Conservation (phyloP, 2,329 filamentous ascomycete genomes). For the Coniochaeta sp. region DNA sequence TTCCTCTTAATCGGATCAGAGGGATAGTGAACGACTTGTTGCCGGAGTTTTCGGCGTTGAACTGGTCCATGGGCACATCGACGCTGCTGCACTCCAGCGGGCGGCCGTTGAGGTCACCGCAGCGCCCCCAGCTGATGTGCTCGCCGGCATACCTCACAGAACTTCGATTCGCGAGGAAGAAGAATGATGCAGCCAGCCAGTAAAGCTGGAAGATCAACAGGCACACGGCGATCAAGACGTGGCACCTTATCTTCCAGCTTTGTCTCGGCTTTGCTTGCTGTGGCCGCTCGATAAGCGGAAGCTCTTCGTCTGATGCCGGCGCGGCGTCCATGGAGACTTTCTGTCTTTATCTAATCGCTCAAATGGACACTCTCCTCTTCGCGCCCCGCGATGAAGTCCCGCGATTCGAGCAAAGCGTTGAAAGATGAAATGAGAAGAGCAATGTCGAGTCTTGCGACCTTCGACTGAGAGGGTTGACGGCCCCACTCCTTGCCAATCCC, state of each 20-base stretch:
- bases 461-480: too few species aligned
- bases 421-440: too few species aligned
- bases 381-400: too few species aligned
- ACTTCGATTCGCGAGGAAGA: not conserved
- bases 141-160: constrained; percentile 23
- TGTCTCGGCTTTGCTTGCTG: not conserved
- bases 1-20: constrained; percentile 34
- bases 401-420: too few species aligned
- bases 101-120: constrained; percentile 27
- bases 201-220: not conserved
- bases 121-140: constrained; percentile 28
- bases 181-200: not conserved
- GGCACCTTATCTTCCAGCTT: not conserved
- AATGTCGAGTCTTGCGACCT: too few species aligned
- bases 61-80: constrained; percentile 39
- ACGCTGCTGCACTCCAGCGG: constrained; percentile 34
- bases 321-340: not conserved
- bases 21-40: constrained; percentile 34
- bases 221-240: not conserved
- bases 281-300: not conserved
- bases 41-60: constrained; percentile 20
- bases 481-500: too few species aligned
- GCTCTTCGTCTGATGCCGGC: not conserved
- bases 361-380: too few species aligned
- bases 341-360: too few species aligned